A percentile compares a stretch with the other conserved stretches of the same genome.
Conservation (phyloP, 1,284 basidiomycete genomes). For the Tilletia walkeri region DNA sequence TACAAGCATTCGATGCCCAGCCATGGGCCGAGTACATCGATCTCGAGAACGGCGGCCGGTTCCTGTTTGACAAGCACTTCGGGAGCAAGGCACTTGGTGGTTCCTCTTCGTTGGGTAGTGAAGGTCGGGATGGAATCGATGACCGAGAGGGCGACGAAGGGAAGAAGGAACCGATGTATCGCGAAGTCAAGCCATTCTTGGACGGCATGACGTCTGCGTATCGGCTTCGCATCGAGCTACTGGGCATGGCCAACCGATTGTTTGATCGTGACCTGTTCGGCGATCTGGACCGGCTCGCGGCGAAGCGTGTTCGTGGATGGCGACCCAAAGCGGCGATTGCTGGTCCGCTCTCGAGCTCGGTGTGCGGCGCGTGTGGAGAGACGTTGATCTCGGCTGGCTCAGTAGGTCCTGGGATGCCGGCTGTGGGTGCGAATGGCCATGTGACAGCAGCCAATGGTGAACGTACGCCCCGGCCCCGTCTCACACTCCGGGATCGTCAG, state of each 20-base stretch:
- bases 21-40: constrained; percentile 13
- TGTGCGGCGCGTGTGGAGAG: constrained; percentile 13
- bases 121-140: neutral
- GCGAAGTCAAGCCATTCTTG: constrained; percentile 85
- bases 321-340: neutral
- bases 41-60: constrained; percentile 13
- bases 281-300: constrained; percentile 62
- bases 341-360: neutral
- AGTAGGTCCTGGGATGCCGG: neutral
- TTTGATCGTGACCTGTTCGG: constrained; percentile 79
- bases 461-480: neutral
- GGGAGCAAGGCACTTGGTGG: constrained; percentile 73
- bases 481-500: constrained; percentile 1
- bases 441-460: neutral
- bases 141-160: neutral
- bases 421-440: too few species aligned
- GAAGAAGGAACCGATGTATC: constrained; percentile 65
- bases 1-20: constrained; percentile 56
- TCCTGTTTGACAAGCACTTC: constrained; percentile 17
- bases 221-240: constrained; percentile 82
- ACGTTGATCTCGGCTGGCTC: neutral
- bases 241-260: constrained; percentile 81
- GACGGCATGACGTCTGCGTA: constrained; percentile 93
- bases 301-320: constrained; percentile 7
- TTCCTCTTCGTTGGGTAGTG: constrained; percentile 66